Evolutionary conservation across 2,329 filamentous ascomycete species (phyloP), one percentile per base, ranked within the genome.

Genomic region (Aschersonia sp.): DNA sequence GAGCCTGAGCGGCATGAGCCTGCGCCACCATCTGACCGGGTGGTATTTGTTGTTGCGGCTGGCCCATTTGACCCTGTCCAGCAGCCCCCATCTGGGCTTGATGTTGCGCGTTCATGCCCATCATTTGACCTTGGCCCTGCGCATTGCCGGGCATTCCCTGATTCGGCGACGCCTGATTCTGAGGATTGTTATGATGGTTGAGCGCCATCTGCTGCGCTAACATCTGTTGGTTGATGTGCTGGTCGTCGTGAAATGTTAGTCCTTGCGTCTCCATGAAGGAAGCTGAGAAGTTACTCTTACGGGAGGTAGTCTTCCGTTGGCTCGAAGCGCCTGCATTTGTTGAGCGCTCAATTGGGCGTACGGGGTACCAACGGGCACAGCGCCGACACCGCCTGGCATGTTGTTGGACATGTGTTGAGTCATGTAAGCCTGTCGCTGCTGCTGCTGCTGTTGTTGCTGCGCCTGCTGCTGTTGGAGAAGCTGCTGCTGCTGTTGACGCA

Each of bases 391-490:
- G 30, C 44, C 70, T 20, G 67, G 66, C 65, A 81, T 75, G 45
- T 72, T 71, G 44, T 62, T 69, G 32, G 72, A 71, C 55, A 69
- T 78, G 48, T 79, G 75, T 53, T 78, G 74, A 12, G 69, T 67
- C 64, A 79, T 68, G 50, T 78, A 61, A 5, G 68, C 67, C 52
- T 80, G 75, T 46, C 72, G 65, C 29, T 65, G 64, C 49, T 73
- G 67, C 48, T 70, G 66, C 48, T 75, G 74, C 52, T 78, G 74
- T 43, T 80, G 76, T 45, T 78, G 75, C 41, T 20, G 20, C 72
- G 65, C 29, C 48, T 70, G 66, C 48, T 75, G 74, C 52, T 78
- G 74, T 43, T 80, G 76, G 45, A 78, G 75, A 40, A 78, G 67
- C 4, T 74, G 64, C 48, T 74, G 64, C 48, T 78, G 72, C 51